Evolutionary conservation across 73 alveolate species (phyloP).

Genomic region (Stentor coeruleus): DNA sequence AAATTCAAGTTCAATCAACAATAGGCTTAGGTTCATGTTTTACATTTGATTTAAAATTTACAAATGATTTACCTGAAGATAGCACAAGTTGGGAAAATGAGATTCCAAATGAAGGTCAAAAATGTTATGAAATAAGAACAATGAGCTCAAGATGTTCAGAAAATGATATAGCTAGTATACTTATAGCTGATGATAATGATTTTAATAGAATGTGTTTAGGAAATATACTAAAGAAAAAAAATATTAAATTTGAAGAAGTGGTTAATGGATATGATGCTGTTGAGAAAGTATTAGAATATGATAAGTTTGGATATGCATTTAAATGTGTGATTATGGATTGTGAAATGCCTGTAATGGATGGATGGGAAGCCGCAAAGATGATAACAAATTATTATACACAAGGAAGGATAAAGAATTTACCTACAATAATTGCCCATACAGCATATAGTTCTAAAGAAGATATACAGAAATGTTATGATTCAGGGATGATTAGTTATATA

Average conservation of each 20-base stretch:
- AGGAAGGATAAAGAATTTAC: neutral
- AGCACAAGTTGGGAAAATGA: conserved; percentile 5
- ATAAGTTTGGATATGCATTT: neutral
- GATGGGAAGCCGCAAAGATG: neutral
- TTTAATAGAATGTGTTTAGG: neutral
- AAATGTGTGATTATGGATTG: neutral
- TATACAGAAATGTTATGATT: neutral
- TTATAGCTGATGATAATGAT: neutral
- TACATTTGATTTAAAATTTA: neutral
- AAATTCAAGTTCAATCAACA: neutral
- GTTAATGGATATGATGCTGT: neutral
- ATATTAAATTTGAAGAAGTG: neutral
- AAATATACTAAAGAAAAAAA: neutral
- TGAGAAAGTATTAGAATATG: neutral
- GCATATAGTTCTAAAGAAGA: conserved; percentile 19
- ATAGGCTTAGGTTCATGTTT: neutral
- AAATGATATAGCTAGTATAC: neutral
- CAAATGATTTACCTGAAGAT: neutral
- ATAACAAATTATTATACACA: neutral
- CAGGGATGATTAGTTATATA: neutral
- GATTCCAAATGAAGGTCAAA: neutral
- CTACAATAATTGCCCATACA: neutral
- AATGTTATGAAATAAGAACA: neutral
- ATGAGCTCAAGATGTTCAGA: neutral
- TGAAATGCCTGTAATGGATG: conserved; percentile 1